These are phyloP conservation scores for Talaromyces sp. DNA, from an alignment of 2,329 filamentous ascomycete genomes.

Conservation along the genomic window DNA sequence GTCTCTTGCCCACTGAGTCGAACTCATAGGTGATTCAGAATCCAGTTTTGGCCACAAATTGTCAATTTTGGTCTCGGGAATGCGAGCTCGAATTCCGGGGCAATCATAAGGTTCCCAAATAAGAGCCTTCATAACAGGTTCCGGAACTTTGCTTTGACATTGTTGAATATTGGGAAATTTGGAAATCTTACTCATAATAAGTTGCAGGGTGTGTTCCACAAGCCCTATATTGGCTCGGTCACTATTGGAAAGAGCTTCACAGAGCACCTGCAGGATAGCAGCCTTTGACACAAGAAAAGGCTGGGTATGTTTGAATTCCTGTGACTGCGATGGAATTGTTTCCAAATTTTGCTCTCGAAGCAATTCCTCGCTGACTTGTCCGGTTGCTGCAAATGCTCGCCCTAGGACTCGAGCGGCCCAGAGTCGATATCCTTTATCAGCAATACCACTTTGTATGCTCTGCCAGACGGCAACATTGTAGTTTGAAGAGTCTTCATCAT, in stretches of 20 bases:
- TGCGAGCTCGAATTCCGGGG: slow-evolving; percentile 29
- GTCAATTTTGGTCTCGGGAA: slow-evolving; percentile 18
- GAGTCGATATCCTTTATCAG: slow-evolving; percentile 67
- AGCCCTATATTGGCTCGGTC: slow-evolving; percentile 47
- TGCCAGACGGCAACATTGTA: slow-evolving; percentile 70
- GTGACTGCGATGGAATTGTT: background rate
- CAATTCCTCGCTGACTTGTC: slow-evolving; percentile 54
- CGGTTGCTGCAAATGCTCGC: slow-evolving; percentile 74
- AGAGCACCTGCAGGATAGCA: slow-evolving; percentile 60
- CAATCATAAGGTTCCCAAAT: slow-evolving; percentile 43
- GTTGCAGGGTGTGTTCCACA: slow-evolving; percentile 45
- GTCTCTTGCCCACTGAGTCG: slow-evolving; percentile 35
- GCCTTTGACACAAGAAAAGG: slow-evolving; percentile 53
- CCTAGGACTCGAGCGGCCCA: slow-evolving; percentile 88
- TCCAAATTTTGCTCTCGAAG: slow-evolving; percentile 40
- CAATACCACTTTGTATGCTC: slow-evolving; percentile 63
- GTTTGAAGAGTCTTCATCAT: slow-evolving; percentile 60
- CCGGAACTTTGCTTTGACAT: slow-evolving; percentile 37
- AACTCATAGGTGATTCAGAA: slow-evolving; percentile 24
- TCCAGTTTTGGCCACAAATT: slow-evolving; percentile 11
- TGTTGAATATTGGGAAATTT: slow-evolving; percentile 30
- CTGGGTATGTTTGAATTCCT: slow-evolving; percentile 2
- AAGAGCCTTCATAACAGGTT: slow-evolving; percentile 38
- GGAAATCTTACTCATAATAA: slow-evolving; percentile 38
- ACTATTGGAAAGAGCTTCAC: slow-evolving; percentile 58